Evolutionary conservation across 2,329 filamentous ascomycete species (phyloP), one percentile per base, ranked within the genome.

Genomic region (Epichloe uncinata): DNA sequence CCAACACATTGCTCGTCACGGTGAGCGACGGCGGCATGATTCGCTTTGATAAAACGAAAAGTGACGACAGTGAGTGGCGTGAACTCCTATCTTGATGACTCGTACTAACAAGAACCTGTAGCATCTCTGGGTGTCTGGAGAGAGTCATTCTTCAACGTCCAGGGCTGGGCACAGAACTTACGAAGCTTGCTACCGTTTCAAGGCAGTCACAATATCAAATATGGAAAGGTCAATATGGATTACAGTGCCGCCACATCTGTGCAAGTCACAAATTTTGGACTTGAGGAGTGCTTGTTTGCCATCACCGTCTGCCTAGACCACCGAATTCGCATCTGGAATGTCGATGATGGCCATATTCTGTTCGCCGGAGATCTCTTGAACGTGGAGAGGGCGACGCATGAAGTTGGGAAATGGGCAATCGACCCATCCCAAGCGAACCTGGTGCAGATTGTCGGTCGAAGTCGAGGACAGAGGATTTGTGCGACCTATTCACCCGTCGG

Each of bases 251-350:
- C 83, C 3, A 81, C 81, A 0, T 82, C 84, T 4, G 75, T 79
- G 55, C 66, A 79, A 63, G 64, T 77, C 47, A 73, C 75, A 11
- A 65, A 69, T 30, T 65, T 79, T 52, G 76, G 74, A 3, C 63
- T 75, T 18, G 68, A 75, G 8, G 65, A 71, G 46, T 67, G 67
- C 5, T 66, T 73, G 1, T 82, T 79, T 56, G 71, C 78, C 2
- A 87, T 95, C 58, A 90, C 90, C 0, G 80, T 95, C 45, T 93
- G 86, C 55, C 72, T 98, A 52, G 90, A 98, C 58, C 90, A 98
- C 63, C 84, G 82, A 11, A 70, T 98, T 62, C 83, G 89, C 60
- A 82, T 93, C 38, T 97, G 93, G 91, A 93, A 95, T 61, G 73
- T 91, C 34, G 73, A 79, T n/a, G 86, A 79, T 38, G 90, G 90